Conservation (phyloP, 2,329 filamentous ascomycete species). For the Gaeumannomyces sp. region DNA sequence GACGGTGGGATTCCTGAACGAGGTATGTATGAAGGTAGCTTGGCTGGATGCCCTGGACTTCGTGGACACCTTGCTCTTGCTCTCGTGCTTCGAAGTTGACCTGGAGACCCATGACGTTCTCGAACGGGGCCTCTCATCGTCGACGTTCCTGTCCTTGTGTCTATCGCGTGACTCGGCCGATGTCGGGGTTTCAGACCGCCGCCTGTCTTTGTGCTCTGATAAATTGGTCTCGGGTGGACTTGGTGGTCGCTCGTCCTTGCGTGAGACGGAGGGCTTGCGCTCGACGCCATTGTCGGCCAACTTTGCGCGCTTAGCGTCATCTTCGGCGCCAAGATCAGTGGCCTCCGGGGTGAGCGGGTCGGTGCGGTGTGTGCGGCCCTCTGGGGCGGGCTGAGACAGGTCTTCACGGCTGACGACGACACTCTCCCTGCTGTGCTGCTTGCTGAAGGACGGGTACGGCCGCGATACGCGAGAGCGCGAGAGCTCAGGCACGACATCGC, state of each 20-base stretch:
- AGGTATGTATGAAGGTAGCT: conserved; percentile 43
- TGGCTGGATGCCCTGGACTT: conserved; percentile 54
- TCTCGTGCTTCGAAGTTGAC: conserved; percentile 36
- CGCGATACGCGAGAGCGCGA: conserved; percentile 42
- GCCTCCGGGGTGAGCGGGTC: conserved; percentile 64
- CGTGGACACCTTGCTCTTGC: conserved; percentile 43
- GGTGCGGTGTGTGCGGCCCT: conserved; percentile 27
- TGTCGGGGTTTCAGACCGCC: conserved; percentile 21
- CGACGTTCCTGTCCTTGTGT: conserved; percentile 26
- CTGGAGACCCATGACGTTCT: conserved; percentile 30
- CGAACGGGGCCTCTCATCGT: conserved; percentile 28
- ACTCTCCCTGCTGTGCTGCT: conserved; percentile 84
- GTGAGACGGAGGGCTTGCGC: conserved; percentile 29
- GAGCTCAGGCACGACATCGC: conserved; percentile 43
- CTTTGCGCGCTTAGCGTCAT: conserved; percentile 40
- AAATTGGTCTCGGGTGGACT: conserved; percentile 60
- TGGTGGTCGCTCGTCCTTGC: conserved; percentile 47
- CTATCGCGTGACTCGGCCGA: conserved; percentile 26
- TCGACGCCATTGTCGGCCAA: conserved; percentile 35
- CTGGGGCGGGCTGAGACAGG: conserved; percentile 28
- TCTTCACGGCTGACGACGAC: conserved; percentile 59
- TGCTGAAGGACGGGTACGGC: conserved; percentile 80
- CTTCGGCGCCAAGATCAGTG: conserved; percentile 57
- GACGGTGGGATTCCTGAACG: conserved; percentile 17
- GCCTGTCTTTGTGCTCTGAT: conserved; percentile 38